Evolutionary conservation across 805 yeast species (phyloP), one percentile per base, ranked within the genome.

Genomic region (Ogataea ganodermae): DNA sequence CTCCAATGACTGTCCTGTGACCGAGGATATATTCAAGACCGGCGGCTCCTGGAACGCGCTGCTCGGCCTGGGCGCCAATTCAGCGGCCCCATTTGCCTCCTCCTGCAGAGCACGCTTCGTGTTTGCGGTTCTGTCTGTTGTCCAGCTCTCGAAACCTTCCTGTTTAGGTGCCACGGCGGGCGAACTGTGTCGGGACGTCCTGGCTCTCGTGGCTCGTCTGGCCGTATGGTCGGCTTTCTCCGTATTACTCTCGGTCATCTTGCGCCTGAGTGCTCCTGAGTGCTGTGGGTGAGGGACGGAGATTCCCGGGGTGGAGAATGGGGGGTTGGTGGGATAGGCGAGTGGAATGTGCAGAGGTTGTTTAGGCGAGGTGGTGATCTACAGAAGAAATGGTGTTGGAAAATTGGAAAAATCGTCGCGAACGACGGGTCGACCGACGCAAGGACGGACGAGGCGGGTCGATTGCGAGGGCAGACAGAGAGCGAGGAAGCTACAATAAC

Each of bases 1-100:
- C 53, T 81, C 88, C 45, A 89, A 66, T 3, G 94, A 85, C 33
- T 81, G 72, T 2, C 97, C 96, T 0, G 92, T 84, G 31, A 80
- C 80, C 35, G 87, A 81, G 9, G 69, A 63, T 0, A 85, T 81
- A 30, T 72, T 76, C 0, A 80, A 76, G 27, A 74, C 62, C 14
- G 72, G 73, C 2, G 91, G 90, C 57, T 88, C 94, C 17, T 70
- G 62, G 65, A 81, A 79, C 24, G 31, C 45, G 41, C 48, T 42
- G n/a, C 42, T 20, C 6, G 26, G 16, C 22, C 27, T 46, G 20
- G 8, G 2, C 10, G 18, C 6, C 20, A 9, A 14, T 9, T 12
- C 18, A 37, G 17, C 42, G 20, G 4, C 32, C 24, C 50, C 50
- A 37, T 51, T 45, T 7, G 36, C 48, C 35, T 53, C 56, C 16